phyloP scores from a whole-genome alignment of 2,329 filamentous ascomycete species.

The Colletotrichum siamense region DNA sequence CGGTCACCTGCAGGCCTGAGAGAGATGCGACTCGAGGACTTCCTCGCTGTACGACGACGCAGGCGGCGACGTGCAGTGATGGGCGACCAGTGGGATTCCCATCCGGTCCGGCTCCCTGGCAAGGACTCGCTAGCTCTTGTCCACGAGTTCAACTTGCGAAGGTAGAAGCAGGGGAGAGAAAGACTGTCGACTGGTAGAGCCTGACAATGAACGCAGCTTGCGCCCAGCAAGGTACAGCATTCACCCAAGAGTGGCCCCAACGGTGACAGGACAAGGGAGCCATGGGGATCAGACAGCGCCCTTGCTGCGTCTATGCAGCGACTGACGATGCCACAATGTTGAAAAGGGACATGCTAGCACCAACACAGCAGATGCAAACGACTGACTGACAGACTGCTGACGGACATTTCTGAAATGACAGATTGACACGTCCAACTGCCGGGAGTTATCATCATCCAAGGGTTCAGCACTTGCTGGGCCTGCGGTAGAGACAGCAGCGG shows the following conservation, averaged over 20 bases:
- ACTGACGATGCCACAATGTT: background rate
- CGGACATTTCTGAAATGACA: background rate
- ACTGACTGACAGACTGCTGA: background rate
- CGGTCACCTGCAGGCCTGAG: constrained; percentile 5
- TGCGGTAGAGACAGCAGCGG: background rate
- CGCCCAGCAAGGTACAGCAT: background rate
- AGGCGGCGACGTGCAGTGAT: constrained; percentile 14
- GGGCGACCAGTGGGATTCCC: constrained; percentile 1
- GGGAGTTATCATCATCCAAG: background rate
- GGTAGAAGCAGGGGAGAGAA: background rate
- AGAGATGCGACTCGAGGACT: constrained; percentile 11
- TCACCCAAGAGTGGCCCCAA: background rate
- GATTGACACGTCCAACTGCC: background rate
- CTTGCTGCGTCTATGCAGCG: background rate
- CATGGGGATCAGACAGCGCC: background rate
- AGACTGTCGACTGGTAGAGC: background rate
- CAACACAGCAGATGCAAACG: background rate
- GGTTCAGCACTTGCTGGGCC: background rate
- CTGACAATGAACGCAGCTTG: background rate
- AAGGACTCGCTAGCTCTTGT: background rate
- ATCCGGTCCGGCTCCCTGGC: constrained; percentile 9
- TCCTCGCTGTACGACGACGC: constrained; percentile 13
- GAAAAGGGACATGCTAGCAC: background rate
- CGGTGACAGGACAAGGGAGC: background rate
- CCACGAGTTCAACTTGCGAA: background rate